Evolutionary conservation across 805 yeast species (phyloP).

Genomic region (Jamesozyma gamospora): DNA sequence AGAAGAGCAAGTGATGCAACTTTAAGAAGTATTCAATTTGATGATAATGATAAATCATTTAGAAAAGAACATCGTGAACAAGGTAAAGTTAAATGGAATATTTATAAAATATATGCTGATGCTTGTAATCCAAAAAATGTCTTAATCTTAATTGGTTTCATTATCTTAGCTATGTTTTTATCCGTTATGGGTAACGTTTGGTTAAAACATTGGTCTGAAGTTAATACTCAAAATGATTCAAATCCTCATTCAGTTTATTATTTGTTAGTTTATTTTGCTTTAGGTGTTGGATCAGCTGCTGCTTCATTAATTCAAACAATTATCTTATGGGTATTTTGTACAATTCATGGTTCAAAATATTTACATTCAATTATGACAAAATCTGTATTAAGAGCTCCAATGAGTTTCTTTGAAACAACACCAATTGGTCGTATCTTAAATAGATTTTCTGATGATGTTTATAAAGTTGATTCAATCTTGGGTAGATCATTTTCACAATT

Average conservation of each 20-base stretch:
- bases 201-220: constrained; percentile 97
- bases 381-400: constrained; percentile 76
- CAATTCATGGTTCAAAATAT: constrained; percentile 69
- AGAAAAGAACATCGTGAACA: constrained; percentile 75
- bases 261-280: constrained; percentile 59
- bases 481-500: constrained; percentile 66
- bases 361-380: constrained; percentile 70
- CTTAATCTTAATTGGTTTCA: constrained; percentile 41
- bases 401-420: constrained; percentile 92
- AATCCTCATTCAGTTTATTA: constrained; percentile 70
- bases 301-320: constrained; percentile 56
- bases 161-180: constrained; percentile 48
- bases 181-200: constrained; percentile 72
- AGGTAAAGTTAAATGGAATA: constrained; percentile 86
- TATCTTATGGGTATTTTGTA: constrained; percentile 68
- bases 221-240: constrained; percentile 54
- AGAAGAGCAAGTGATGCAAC: constrained; percentile 53
- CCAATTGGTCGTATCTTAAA: constrained; percentile 89
- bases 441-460: constrained; percentile 84
- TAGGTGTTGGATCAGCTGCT: constrained; percentile 62
- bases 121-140: constrained; percentile 76
- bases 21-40: constrained; percentile 26
- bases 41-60: constrained; percentile 28
- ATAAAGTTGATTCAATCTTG: constrained; percentile 72
- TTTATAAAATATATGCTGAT: constrained; percentile 71